Conservation (phyloP, 2,329 filamentous ascomycete genomes). For the Fusarium equiseti region DNA sequence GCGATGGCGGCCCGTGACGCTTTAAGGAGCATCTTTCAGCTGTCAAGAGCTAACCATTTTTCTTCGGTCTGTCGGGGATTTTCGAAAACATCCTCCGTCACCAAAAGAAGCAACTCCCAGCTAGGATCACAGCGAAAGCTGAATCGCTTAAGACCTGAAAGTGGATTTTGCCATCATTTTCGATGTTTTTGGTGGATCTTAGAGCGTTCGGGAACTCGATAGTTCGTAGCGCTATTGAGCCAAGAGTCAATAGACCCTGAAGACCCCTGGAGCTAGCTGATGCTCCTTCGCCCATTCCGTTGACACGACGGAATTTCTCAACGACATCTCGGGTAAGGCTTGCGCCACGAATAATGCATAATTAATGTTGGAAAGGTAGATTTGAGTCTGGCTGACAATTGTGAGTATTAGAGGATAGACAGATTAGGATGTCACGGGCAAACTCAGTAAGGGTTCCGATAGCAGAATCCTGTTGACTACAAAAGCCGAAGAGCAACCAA, state of each 20-base stretch:
- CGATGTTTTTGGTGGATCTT: not conserved
- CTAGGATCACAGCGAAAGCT: not conserved
- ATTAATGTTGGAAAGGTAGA: no score
- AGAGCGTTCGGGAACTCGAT: constrained; percentile 14
- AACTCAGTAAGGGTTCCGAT: not conserved
- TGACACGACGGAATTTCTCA: not conserved
- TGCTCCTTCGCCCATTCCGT: not conserved
- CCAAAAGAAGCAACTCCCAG: not conserved
- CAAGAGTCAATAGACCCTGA: not conserved
- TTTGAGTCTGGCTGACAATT: not conserved
- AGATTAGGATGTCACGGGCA: not conserved
- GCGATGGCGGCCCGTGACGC: not conserved
- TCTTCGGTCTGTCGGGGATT: no score
- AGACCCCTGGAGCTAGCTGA: not conserved
- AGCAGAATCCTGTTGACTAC: not conserved
- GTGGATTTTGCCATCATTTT: not conserved
- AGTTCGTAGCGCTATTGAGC: not conserved
- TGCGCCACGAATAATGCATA: not conserved
- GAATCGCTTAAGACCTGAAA: not conserved
- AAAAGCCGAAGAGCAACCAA: no score
- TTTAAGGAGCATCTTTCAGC: not conserved
- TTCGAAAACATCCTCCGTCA: not conserved
- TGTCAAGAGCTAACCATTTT: not conserved
- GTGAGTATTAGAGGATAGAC: rapidly evolving
- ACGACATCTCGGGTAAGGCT: not conserved